Base-by-base conservation (phyloP, 1,284 basidiomycete genomes). In the Pseudozyma pruni region DNA sequence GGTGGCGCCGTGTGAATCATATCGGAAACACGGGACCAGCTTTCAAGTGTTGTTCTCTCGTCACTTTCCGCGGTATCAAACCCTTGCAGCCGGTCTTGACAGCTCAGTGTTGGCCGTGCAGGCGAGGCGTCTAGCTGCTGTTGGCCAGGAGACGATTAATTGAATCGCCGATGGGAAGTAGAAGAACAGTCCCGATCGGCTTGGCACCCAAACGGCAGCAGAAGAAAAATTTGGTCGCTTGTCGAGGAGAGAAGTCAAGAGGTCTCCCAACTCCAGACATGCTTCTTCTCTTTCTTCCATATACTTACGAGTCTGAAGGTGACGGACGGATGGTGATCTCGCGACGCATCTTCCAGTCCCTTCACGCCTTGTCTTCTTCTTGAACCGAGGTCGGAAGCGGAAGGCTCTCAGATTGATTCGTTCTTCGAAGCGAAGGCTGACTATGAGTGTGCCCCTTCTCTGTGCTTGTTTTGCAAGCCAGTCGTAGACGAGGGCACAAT, bases 391-490 rank as follows among this genome's bases (percentile, higher is more conserved):
- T 34, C 54, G 68, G 49, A 70, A 64, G 34, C n/a, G 40, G 37
- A 72, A 53, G 56, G 40, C 58, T 62, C 69, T 40, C 31, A 52
- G 29, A 72, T 9, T 23, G 57, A 41, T 39, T 53, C 50, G 60
- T 62, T 33, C 40, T 11, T 8, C 16, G 35, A 23, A 43, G 43
- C 42, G 54, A 52, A 66, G 58, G 56, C 68, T 71, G 69, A 49
- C 62, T 51, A 50, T 72, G 69, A 72, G 69, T 72, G 69, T 72
- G 69, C 59, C 54, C 59, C 69, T 54, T 55, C 68, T 71, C 47
- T 49, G 44, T 25, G 42, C 49, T 43, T 52, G 38, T n/a, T 37
- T 33, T 17, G 33, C 25, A 27, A 23, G 34, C 34, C 48, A 44
- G 32, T 46, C 22, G 46, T 72, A 67, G 63, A 49, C 58, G 69